Evolutionary conservation across 164 flowering plant species (phyloP), one percentile per base, ranked within the genome.

Genomic region (Buxus sempervirens): DNA sequence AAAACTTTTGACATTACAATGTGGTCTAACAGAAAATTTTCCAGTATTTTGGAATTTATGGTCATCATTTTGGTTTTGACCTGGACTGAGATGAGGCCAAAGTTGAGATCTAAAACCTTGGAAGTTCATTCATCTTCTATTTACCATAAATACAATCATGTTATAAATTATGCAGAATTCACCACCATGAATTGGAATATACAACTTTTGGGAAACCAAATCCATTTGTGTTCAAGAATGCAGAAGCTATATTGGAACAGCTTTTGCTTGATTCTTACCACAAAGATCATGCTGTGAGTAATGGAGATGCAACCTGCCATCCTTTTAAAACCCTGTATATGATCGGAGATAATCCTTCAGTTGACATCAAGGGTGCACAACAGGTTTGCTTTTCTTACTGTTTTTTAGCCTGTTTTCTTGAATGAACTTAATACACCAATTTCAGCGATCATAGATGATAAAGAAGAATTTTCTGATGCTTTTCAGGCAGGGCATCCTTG

Each of bases 321-420:
- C 71, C 70, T 68, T 82, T 95, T 69, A 76, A 80, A 72, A 89
- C 85, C 56, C 72, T 95, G 19, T 95, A 95, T 67, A 95, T 95
- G 97, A 74, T 92, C 36, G 97, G 99, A 3, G 99, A 92, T 76
- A 92, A 92, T 75, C 99, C 97, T 68, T 68, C 79, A 24, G 94
- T 95, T 56, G 97, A 95, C 70, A 78, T 95, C 79, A 88, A 86
- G 51, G 99, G 97, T 32, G 97, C 96, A 73, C 72, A 58, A 9
- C 86, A 89, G 99, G 97, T 91, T 60, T 48, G 83, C 67, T 38
- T 64, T 62, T 23, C 20, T 54, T 26, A 9, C 14, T n/a, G 20
- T 26, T 63, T 49, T n/a, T 9, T 6, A 20, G 21, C 51, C 59
- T 20, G 16, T 5, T 16, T 36, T 21, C 23, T 41, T 65, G 28